Base-by-base conservation (phyloP, 257 asterid species). In the Agastache rugosa region DNA sequence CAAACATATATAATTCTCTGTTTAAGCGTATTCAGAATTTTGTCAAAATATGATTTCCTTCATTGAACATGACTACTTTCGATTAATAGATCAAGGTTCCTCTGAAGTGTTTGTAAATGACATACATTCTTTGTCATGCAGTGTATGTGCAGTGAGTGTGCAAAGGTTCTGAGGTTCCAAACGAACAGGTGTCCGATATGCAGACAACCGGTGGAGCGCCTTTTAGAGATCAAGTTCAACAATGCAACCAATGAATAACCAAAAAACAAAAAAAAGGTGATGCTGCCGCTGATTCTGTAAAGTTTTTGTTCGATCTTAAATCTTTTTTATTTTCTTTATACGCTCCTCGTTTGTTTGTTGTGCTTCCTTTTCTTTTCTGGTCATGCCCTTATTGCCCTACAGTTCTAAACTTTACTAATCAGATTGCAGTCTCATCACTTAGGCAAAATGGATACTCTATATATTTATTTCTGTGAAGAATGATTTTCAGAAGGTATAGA, bases 131-230 rank as follows among this genome's bases (percentile, higher is more conserved):
- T 68, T 14, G 48, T 61, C 56, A 62, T 82, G 91, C 96, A 95
- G 99, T 95, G 99, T 63, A 89, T 92, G 98, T 95, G 99, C 89
- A 95, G 96, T 41, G 98, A 89, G 77, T 95, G 99, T 59, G 99
- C 99, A 15, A 87, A 89, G 76, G 96, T 92, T 22, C 86, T 95
- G 85, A 88, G 97, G 90, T 87, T 90, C 79, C 99, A 93, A 79
- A 91, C 99, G 10, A 86, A 95, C 77, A 76, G 99, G 80, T 95
- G 99, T 67, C 99, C 99, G 11, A 95, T 92, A 56, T 95, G 99
- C 86, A 89, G 99, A 62, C 99, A 95, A 73, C 97, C 97, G n/a
- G 95, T 91, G 4, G 99, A 92, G 88, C 91, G 96, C 51, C 97
- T 92, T 70, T 80, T 95, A 81, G 98, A 91, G 96, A 95, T 95